Evolutionary conservation across 2,329 filamentous ascomycete genomes (phyloP).

Genomic region (Verruconis gallopava): DNA sequence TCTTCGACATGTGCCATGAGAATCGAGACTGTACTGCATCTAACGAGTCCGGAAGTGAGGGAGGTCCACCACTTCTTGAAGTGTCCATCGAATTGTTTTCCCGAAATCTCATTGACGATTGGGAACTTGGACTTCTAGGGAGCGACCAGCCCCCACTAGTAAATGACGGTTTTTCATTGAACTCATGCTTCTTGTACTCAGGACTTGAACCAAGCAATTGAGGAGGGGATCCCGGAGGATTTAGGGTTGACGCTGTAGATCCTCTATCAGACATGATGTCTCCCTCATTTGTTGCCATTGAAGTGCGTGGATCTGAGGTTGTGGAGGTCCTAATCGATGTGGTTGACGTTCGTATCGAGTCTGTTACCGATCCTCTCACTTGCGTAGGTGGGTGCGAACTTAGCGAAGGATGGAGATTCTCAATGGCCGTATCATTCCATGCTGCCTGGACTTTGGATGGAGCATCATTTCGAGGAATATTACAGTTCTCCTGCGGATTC

Average conservation of each 20-base stretch:
- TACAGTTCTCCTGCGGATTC: background rate
- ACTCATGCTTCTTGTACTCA: background rate
- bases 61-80: background rate
- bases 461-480: conserved; percentile 2
- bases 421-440: too few relatives aligned
- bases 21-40: background rate
- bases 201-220: background rate
- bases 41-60: background rate
- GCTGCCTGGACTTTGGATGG: conserved; percentile 2
- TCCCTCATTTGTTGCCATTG: background rate
- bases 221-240: background rate
- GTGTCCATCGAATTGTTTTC: background rate
- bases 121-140: too few relatives aligned
- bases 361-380: background rate
- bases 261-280: background rate
- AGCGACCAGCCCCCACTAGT: background rate
- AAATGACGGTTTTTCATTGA: background rate
- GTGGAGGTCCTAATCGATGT: background rate
- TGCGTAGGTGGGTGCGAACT: background rate
- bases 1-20: background rate
- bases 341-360: background rate
- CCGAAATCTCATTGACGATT: background rate
- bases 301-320: background rate
- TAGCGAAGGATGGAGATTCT: too few relatives aligned
- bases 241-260: background rate